Evolutionary conservation across 345 rosid species (phyloP).

Genomic region (Brassica carinata): DNA sequence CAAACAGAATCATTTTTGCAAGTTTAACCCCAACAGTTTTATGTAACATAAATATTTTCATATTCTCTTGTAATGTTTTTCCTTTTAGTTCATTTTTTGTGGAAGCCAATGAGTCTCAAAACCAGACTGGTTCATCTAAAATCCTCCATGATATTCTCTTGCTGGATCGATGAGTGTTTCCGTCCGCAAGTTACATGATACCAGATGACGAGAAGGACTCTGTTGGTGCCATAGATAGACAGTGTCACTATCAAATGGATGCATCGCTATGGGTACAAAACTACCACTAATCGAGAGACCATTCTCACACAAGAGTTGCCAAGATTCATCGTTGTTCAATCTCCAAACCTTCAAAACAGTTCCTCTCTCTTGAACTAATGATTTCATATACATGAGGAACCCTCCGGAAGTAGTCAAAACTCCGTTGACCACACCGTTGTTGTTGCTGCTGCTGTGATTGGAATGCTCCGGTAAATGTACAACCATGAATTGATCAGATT

Average conservation of each 20-base stretch:
- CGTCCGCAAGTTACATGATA: not conserved
- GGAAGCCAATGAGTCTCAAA: not conserved
- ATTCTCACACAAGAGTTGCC: not conserved
- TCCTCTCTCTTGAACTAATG: not conserved
- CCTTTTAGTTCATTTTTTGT: no score
- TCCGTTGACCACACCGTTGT: not conserved
- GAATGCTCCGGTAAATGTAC: not conserved
- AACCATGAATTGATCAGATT: not conserved
- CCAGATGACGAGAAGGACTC: not conserved
- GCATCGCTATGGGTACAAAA: conserved; percentile 4
- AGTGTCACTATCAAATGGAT: not conserved
- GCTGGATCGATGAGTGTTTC: not conserved
- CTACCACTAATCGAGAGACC: not conserved
- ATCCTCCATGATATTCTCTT: not conserved
- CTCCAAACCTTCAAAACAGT: not conserved
- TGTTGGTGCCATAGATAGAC: conserved; percentile 7
- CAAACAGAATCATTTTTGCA: no score
- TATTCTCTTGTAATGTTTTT: no score
- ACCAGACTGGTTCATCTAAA: not conserved
- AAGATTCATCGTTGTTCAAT: not conserved
- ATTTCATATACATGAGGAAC: not conserved
- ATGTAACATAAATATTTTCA: no score
- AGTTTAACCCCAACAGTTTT: no score
- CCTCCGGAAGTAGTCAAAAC: not conserved
- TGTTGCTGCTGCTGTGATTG: not conserved